These are phyloP conservation scores for Paramarasmius palmivorus DNA, from an alignment of 1,284 basidiomycete species.

Conservation along the genomic window DNA sequence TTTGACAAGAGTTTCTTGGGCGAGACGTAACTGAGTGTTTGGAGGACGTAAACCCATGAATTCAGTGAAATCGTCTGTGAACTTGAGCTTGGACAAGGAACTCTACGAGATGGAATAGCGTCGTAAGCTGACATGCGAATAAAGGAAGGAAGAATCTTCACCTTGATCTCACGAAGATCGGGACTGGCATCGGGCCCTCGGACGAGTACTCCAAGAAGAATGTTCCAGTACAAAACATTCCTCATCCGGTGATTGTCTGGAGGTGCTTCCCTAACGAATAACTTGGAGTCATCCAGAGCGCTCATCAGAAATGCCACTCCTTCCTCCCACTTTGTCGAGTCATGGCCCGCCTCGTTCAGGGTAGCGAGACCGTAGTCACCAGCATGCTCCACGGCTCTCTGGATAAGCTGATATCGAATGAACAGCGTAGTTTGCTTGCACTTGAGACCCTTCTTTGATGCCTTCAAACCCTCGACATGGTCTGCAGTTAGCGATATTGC, in stretches of 20 bases:
- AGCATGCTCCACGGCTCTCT: conserved; percentile 59
- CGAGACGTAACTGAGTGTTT: conserved; percentile 48
- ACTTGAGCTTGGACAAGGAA: conserved; percentile 41
- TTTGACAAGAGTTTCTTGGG: conserved; percentile 46
- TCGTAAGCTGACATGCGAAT: not conserved
- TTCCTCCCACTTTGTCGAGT: conserved; percentile 48
- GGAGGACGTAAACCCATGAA: conserved; percentile 45
- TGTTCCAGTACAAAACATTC: conserved; percentile 56
- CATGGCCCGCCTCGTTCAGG: conserved; percentile 41
- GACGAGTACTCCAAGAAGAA: conserved; percentile 48
- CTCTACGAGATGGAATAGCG: conserved; percentile 27
- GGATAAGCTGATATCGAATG: conserved; percentile 51
- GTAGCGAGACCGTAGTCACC: conserved; percentile 50
- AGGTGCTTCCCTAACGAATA: conserved; percentile 52
- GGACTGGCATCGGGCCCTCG: conserved; percentile 48
- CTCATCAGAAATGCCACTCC: conserved; percentile 20
- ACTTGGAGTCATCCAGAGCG: conserved; percentile 58
- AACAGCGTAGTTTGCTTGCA: conserved; percentile 49
- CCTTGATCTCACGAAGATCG: conserved; percentile 50
- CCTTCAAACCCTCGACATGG: conserved; percentile 34
- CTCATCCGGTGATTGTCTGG: conserved; percentile 62
- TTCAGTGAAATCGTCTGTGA: conserved; percentile 48
- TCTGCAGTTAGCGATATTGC: conserved; percentile 46
- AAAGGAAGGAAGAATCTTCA: conserved; percentile 23
- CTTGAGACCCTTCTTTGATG: conserved; percentile 58